Evolutionary conservation across 2,329 filamentous ascomycete genomes (phyloP).

Genomic region (Cryphonectria japonica): DNA sequence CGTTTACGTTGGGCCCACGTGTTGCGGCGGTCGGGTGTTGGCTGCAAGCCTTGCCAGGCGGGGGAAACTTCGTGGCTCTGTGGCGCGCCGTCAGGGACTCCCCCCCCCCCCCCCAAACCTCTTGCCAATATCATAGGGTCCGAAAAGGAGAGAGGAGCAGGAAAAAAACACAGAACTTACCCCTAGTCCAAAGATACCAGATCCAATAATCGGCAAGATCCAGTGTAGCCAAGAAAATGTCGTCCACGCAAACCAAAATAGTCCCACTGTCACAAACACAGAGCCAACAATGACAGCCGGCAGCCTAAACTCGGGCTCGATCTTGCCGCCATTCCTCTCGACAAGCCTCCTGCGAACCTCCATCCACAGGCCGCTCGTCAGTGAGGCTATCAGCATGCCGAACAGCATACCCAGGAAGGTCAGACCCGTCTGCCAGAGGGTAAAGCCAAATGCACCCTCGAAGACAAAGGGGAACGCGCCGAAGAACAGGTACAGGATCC

Average conservation of each 20-base stretch:
- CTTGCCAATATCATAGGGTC: not conserved
- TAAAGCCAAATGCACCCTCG: conserved; percentile 72
- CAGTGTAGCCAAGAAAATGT: conserved; percentile 75
- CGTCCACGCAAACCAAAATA: conserved; percentile 92
- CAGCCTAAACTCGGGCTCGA: conserved; percentile 86
- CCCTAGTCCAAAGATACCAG: conserved; percentile 69
- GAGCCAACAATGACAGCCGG: conserved; percentile 77
- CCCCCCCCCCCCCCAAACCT: too few species aligned
- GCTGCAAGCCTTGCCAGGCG: not conserved
- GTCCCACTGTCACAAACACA: conserved; percentile 74
- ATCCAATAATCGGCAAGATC: conserved; percentile 76
- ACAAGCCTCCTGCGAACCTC: conserved; percentile 62
- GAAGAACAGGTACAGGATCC: conserved; percentile 89
- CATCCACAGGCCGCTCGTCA: conserved; percentile 69
- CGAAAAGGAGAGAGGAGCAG: not conserved
- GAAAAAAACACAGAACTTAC: conserved; percentile 49
- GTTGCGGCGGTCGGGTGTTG: not conserved
- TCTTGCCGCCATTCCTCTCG: conserved; percentile 56
- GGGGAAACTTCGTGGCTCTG: not conserved
- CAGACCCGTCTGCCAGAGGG: conserved; percentile 78
- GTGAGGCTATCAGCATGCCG: conserved; percentile 68
- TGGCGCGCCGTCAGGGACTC: too few species aligned
- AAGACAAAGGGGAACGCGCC: conserved; percentile 87
- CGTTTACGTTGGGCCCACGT: too few species aligned
- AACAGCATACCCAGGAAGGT: conserved; percentile 74